phyloP scores from a whole-genome alignment of 2,329 filamentous ascomycete genomes.

The Apiospora saccharicola region DNA sequence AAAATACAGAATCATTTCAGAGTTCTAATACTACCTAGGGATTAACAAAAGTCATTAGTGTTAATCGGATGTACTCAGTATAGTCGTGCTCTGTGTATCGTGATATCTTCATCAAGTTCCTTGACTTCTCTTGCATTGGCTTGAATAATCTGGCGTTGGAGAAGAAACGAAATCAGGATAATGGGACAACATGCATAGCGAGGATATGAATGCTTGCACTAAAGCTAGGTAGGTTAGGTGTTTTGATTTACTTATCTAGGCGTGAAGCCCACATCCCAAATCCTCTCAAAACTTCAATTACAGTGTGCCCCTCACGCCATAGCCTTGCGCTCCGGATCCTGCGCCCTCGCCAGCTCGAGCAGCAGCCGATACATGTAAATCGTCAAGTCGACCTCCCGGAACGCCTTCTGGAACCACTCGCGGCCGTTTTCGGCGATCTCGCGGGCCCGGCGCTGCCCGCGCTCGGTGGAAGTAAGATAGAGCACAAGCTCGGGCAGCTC shows the following conservation, averaged over 20 bases:
- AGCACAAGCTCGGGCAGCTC: slow-evolving; percentile 60
- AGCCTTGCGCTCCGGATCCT: slow-evolving; percentile 40
- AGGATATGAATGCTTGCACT: neutral
- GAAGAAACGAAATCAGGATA: neutral
- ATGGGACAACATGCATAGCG: neutral
- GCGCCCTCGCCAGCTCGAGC: slow-evolving; percentile 59
- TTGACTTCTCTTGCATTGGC: neutral
- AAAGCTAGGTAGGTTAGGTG: neutral
- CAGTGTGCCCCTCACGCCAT: neutral
- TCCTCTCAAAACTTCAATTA: neutral
- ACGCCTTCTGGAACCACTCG: slow-evolving; percentile 60
- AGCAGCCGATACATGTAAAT: slow-evolving; percentile 68
- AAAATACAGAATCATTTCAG: neutral
- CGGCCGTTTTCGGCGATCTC: slow-evolving; percentile 61
- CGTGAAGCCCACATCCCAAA: neutral
- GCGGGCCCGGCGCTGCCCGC: slow-evolving; percentile 56
- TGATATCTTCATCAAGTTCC: neutral
- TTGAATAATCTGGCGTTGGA: neutral
- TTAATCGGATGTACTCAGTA: no score
- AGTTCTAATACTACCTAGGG: no score
- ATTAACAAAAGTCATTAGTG: neutral
- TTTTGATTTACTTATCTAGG: neutral
- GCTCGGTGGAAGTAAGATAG: slow-evolving; percentile 52
- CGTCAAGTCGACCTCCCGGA: slow-evolving; percentile 66
- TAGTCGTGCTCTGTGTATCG: neutral